Percentiles rank a stretch among this genome's conserved stretches.
phyloP scores from a whole-genome alignment of 2,329 filamentous ascomycete genomes.

The Verticillium dahliae region DNA sequence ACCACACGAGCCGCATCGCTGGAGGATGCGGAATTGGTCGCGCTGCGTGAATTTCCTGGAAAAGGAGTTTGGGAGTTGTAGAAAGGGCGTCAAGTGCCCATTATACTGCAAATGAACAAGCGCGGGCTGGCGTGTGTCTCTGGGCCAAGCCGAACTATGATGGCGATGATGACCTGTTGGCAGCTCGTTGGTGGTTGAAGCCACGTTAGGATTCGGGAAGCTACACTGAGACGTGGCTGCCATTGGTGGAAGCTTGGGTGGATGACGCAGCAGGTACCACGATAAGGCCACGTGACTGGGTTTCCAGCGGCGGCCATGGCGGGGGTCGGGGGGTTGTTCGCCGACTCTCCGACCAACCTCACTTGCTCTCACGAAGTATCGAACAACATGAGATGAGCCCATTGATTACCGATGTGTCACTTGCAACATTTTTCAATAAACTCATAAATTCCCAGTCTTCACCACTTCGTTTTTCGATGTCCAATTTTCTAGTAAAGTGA shows the following conservation, averaged over 20 bases:
- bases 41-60: not conserved
- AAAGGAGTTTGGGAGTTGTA: conserved; percentile 4
- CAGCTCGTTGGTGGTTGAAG: conserved; percentile 15
- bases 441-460: too few species aligned
- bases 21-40: conserved; percentile 5
- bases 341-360: not conserved
- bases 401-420: too few species aligned
- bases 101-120: conserved; percentile 17
- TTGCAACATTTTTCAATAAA: too few species aligned
- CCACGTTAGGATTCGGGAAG: conserved; percentile 19
- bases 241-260: not conserved
- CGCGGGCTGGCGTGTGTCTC: not conserved
- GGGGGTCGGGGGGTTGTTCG: not conserved
- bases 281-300: not conserved
- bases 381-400: not conserved
- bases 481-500: too few species aligned
- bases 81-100: conserved; percentile 25
- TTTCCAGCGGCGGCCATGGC: not conserved
- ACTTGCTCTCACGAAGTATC: not conserved
- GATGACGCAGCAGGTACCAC: not conserved
- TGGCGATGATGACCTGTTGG: not conserved
- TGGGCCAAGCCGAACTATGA: not conserved
- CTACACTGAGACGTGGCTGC: not conserved
- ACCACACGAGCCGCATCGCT: conserved; percentile 54
- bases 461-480: too few species aligned